Percentiles rank a stretch among this genome's conserved stretches.
Conservation (phyloP, 768 basidiomycete species). For the Royoungia palumana region DNA sequence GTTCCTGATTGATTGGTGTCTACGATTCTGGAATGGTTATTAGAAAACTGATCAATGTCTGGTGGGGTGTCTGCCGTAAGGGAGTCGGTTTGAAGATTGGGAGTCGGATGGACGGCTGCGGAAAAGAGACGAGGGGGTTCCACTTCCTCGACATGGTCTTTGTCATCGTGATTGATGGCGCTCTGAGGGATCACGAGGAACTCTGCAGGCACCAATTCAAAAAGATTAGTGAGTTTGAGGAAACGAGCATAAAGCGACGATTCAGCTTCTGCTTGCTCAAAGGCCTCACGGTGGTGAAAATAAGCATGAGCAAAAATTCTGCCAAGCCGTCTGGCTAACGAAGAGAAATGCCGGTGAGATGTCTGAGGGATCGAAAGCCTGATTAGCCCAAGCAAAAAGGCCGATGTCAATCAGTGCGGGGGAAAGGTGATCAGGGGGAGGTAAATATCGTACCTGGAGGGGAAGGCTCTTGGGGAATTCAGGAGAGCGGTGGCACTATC, state of each 20-base stretch:
- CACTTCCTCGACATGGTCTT: slow-evolving; percentile 28
- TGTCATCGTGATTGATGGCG: slow-evolving; percentile 31
- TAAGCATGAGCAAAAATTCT: slow-evolving; percentile 97
- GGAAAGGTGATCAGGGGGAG: slow-evolving; percentile 15
- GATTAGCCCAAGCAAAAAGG: slow-evolving; percentile 2
- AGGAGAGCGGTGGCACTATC: slow-evolving; percentile 91
- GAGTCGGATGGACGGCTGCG: slow-evolving; percentile 36
- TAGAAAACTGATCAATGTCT: slow-evolving; percentile 9
- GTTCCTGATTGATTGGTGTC: slow-evolving; percentile 16
- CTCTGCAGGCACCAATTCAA: slow-evolving; percentile 76
- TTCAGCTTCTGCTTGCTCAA: slow-evolving; percentile 88
- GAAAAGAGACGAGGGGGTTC: slow-evolving; percentile 40
- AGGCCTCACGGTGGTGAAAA: slow-evolving; percentile 89
- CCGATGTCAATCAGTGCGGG: slow-evolving; percentile 18
- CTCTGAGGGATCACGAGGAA: slow-evolving; percentile 76
- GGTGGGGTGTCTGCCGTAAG: slow-evolving; percentile 4
- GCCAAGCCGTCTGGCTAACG: slow-evolving; percentile 85
- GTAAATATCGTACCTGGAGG: slow-evolving; percentile 64
- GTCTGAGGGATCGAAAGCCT: slow-evolving; percentile 79
- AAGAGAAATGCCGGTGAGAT: slow-evolving; percentile 85
- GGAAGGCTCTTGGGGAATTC: slow-evolving; percentile 88
- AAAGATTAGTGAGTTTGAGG: slow-evolving; percentile 75
- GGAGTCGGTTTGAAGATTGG: slow-evolving; percentile 10
- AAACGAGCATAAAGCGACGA: slow-evolving; percentile 89
- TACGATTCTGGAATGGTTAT: slow-evolving; percentile 20